phyloP scores from a whole-genome alignment of 108 stramenopile genomes.

The Skeletonema marinoi region DNA sequence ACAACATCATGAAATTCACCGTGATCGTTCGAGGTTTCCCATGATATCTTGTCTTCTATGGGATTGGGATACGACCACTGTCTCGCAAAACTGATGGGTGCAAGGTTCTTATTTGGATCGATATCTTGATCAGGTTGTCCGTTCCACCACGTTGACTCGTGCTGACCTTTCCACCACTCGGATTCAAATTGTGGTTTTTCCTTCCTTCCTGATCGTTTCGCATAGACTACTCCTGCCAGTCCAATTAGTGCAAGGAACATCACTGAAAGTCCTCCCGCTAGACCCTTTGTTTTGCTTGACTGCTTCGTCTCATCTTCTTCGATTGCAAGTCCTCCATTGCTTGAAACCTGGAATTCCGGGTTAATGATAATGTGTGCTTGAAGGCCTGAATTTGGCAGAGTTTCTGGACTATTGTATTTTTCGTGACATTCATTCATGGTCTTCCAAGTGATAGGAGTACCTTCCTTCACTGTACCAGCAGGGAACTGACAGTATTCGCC shows the following conservation, averaged over 20 bases:
- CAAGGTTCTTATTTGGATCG: conserved; percentile 15
- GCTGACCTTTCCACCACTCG: conserved; percentile 20
- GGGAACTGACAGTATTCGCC: conserved; percentile 43
- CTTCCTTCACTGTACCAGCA: conserved; percentile 25
- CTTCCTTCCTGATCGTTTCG: conserved; percentile 12
- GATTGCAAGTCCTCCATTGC: not conserved
- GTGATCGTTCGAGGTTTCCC: conserved; percentile 18
- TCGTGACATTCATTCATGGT: conserved; percentile 27
- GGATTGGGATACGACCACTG: conserved; percentile 38
- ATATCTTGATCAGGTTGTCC: not conserved
- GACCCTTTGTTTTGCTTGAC: not conserved
- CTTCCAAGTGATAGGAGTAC: conserved; percentile 28
- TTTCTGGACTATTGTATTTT: not conserved
- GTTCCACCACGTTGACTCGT: conserved; percentile 24
- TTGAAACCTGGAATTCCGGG: conserved; percentile 5
- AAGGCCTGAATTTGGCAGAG: not conserved
- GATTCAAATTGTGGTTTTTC: conserved; percentile 10
- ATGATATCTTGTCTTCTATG: conserved; percentile 1
- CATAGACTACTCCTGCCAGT: conserved; percentile 10
- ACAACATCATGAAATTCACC: conserved; percentile 35
- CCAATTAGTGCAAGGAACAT: not conserved
- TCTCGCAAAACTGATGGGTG: conserved; percentile 9
- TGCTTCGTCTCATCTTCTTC: not conserved
- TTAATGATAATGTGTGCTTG: conserved; percentile 9
- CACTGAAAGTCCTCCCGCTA: conserved; percentile 5